Evolutionary conservation across 805 yeast genomes (phyloP), one percentile per base, ranked within the genome.

Genomic region (Starmerella gropengiesseri): DNA sequence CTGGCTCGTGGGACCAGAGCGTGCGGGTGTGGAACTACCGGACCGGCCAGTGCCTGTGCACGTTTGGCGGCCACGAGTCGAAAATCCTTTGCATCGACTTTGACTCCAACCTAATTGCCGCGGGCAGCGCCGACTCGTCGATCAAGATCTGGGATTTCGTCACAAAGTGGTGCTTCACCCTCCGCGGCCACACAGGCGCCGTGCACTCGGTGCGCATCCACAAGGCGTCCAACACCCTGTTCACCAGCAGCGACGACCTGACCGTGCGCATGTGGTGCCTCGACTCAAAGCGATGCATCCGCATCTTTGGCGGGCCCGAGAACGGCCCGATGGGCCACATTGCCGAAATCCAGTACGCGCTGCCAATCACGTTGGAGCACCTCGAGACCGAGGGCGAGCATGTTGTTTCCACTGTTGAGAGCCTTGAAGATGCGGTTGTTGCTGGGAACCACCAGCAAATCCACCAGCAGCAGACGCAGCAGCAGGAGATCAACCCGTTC

Each of bases 91-190:
- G 83, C 50, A 85, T 91, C 40, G 96, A 89, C 60, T 82, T 85
- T 52, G 75, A 74, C 50, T 71, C 74, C 49, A 84, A 83, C 55
- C 69, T 84, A 23, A 86, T 91, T 56, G 96, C 86, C 1, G 78
- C 91, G 8, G 98, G 97, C 0, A 78, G 93, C 27, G 94, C 95
- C 0, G 98, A 91, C 63, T 73, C 75, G 49, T 85, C 94, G 0
- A 81, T 91, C 42, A 85, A 86, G 60, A 87, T 91, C 12, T 91
- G 98, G 98, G 93, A 91, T 60, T 94, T 91, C 35, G 94, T 83
- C 58, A 76, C 86, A 6, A 71, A 95, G 63, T 82, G 94, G 1
- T 91, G 96, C 58, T 84, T 81, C 61, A 86, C 97, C 0, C 68
- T 91, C 45, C 70, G 95, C 31, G 98, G 98, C 6, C 98, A 91